phyloP scores from a whole-genome alignment of 2,329 filamentous ascomycete species.

The Fusarium ambrosium region DNA sequence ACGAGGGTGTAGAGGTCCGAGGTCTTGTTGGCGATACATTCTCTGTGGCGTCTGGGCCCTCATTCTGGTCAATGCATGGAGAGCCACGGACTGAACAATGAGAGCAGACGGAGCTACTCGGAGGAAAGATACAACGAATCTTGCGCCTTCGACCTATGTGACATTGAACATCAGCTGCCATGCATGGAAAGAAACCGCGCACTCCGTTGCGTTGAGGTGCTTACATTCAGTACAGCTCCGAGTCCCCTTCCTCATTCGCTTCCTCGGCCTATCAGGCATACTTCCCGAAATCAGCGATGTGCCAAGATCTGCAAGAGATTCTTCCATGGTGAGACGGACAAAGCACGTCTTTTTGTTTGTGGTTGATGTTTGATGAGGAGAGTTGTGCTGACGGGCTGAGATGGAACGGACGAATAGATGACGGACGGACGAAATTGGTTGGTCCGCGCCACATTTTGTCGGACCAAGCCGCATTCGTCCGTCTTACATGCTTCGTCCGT shows the following conservation, averaged over 20 bases:
- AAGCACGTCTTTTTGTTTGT: background rate
- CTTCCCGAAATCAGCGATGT: background rate
- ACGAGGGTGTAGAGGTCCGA: background rate
- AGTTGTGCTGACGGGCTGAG: background rate
- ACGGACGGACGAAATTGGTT: background rate
- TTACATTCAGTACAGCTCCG: constrained; percentile 1
- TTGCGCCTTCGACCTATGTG: background rate
- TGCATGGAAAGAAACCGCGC: background rate
- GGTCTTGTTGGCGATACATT: background rate
- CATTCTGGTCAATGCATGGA: background rate
- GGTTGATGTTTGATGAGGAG: background rate
- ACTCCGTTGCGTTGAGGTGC: background rate
- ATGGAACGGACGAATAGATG: background rate
- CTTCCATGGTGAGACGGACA: background rate
- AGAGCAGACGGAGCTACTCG: background rate
- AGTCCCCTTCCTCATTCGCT: background rate
- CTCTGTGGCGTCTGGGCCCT: background rate
- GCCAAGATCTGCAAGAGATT: background rate
- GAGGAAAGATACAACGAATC: background rate
- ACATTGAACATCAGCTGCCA: background rate
- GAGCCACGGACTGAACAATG: background rate
- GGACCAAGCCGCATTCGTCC: background rate
- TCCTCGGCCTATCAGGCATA: background rate
- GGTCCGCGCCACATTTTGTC: background rate
- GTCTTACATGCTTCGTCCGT: background rate